These are phyloP conservation scores for Nicotiana undulata DNA, from an alignment of 257 asterid genomes.

Conservation along the genomic window DNA sequence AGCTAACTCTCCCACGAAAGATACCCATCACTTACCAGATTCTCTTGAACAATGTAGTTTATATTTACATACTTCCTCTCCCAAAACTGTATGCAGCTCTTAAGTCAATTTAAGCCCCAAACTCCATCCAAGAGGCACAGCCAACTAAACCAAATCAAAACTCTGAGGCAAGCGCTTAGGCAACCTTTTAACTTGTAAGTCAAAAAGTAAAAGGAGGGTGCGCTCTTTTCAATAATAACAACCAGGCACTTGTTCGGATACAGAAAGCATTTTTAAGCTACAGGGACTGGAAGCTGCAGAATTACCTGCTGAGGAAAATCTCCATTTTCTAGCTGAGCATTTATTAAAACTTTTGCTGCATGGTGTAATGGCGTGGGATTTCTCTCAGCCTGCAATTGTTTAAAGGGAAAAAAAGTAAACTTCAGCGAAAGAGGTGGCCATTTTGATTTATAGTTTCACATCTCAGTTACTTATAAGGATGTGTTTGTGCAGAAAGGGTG, in stretches of 20 bases:
- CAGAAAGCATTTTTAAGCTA: background rate
- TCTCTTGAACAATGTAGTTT: background rate
- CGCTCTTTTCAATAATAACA: background rate
- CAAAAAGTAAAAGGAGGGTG: background rate
- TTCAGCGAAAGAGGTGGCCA: background rate
- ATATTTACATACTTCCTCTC: background rate
- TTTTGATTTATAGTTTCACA: background rate
- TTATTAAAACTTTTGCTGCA: constrained; percentile 75
- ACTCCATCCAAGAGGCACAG: background rate
- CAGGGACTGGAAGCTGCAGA: background rate
- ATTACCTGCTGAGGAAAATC: constrained; percentile 92
- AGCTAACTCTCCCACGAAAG: background rate
- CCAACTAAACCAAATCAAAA: background rate
- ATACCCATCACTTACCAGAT: background rate
- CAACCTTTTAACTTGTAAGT: background rate
- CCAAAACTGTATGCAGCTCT: background rate
- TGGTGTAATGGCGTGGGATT: constrained; percentile 75
- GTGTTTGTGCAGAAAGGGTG: background rate
- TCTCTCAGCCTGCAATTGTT: constrained; percentile 65
- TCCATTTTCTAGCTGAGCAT: constrained; percentile 86
- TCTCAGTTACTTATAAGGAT: background rate
- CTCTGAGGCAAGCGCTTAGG: background rate
- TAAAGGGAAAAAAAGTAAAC: constrained; percentile 10
- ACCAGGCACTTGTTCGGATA: background rate
- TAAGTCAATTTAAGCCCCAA: background rate